Evolutionary conservation across 78 protist genomes (phyloP).

Genomic region (Dictyostelium citrinum): DNA sequence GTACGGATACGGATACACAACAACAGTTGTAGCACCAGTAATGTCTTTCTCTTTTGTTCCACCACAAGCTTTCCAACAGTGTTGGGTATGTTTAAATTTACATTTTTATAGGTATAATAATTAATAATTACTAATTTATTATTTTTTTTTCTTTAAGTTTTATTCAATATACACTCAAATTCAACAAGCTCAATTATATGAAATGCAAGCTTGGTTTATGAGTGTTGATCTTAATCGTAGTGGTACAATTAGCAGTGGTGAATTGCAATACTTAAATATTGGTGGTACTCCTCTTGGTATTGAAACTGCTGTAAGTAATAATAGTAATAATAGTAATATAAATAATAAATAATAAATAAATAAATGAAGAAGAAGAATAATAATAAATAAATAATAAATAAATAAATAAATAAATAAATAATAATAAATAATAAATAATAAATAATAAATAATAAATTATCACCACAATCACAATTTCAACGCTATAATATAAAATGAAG

Average conservation of each 20-base stretch:
- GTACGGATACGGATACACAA: background rate
- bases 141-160: background rate
- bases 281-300: constrained; percentile 60
- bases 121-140: too few relatives aligned
- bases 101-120: too few relatives aligned
- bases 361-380: too few relatives aligned
- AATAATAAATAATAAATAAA: too few relatives aligned
- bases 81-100: too few relatives aligned
- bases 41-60: background rate
- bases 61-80: background rate
- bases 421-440: too few relatives aligned
- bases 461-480: too few relatives aligned
- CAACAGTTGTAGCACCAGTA: background rate
- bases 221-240: constrained; percentile 14
- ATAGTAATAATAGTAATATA: background rate
- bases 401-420: too few relatives aligned
- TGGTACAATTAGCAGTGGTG: background rate
- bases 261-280: constrained; percentile 20
- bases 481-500: too few relatives aligned
- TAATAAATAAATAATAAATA: too few relatives aligned
- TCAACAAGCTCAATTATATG: constrained; percentile 10
- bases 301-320: constrained; percentile 38
- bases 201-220: constrained; percentile 42
- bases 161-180: constrained; percentile 12
- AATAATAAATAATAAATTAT: too few relatives aligned